Evolutionary conservation across 441 rosid species (phyloP), one percentile per base, ranked within the genome.

Genomic region (Adansonia gregorii): DNA sequence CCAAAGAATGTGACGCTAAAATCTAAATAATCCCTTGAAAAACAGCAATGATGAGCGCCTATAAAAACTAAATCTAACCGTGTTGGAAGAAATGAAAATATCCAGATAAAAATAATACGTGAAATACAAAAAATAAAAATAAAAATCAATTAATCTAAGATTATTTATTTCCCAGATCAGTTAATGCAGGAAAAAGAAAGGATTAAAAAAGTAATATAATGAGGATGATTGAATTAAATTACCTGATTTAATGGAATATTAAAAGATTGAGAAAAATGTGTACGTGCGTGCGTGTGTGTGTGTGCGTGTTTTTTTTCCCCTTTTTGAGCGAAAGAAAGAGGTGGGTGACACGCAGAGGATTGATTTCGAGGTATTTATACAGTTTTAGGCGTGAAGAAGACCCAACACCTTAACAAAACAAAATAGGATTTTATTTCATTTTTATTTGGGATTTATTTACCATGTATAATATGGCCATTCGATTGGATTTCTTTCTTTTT

Each of bases 321-420:
- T 46, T 17, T 11, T 0, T 6, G 73, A 22, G 56, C 14, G 43
- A 49, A 19, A 69, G n/a, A 24, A 41, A 70, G 60, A 20, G 72
- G 31, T 10, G 9, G 24, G 24, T 66, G 11, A 68, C 12, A 68
- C 19, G 20, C 58, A 68, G 17, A 48, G 58, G 2, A n/a, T n/a
- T 7, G 70, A 2, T 17, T 41, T 66, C 14, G 70, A 17, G 70
- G 70, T 41, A 66, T 66, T 39, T 66, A 70, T 70, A 70, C 60
- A 24, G 74, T 70, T 49, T 3, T 27, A 51, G 60, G 8, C 41
- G 22, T 12, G 60, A 51, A 14, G 45, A 45, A 67, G 72, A 51
- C 74, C 19, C 46, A n/a, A 8, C 51, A 39, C 19, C 51, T 2
- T 35, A 35, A 4, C 41, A 35, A 35, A 35, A 17, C 5, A 39